Base-by-base conservation (phyloP, 2,329 filamentous ascomycete genomes). In the Colletotrichum somersetense region DNA sequence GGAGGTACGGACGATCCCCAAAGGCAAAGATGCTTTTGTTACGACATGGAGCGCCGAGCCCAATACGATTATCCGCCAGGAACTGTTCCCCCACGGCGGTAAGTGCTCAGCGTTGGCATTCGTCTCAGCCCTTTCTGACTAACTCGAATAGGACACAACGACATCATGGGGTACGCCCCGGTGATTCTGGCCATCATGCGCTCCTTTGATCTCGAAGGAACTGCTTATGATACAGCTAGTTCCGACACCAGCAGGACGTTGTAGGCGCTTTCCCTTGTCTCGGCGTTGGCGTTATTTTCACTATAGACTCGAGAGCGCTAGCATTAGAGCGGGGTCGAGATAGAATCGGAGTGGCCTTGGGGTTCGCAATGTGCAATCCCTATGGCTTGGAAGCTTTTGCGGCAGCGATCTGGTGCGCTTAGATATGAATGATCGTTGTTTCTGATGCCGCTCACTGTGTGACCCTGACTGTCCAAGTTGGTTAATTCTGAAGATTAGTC, bases 121-220 rank as follows among this genome's bases (percentile, higher is more conserved):
- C n/a, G 7, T 5, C 20, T 6, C 1, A 8, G 3, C 8, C 66
- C 53, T 42, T 4, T 44, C 71, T 79, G 53, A 78, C 70, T 33
- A 5, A 78, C 71, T 33, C 5, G 46, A 44, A 1, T 67, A 93
- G 91, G 90, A 7, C 93, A 95, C 78, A 94, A 94, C 77, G 84
- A 88, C 62, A 86, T 95, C 50, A 87, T 93, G 79, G 88, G 88
- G 8, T 92, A 89, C 77, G 86, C 90, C 1, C 87, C 90, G 5
- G 88, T 94, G 20, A 80, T 87, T 11, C 81, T 92, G 50, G 91
- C 91, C 2, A 86, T 93, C 0, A 86, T 91, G 83, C 87, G 91
- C 71, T 89, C 89, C 1, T 94, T 94, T 79, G 88, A 88, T 65
- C 76, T 79, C 61, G 75, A 30, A 61, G 75, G 71, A 14, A 77